Evolutionary conservation across 2,329 filamentous ascomycete species (phyloP), one percentile per base, ranked within the genome.

Genomic region (Penicillium occitanis): DNA sequence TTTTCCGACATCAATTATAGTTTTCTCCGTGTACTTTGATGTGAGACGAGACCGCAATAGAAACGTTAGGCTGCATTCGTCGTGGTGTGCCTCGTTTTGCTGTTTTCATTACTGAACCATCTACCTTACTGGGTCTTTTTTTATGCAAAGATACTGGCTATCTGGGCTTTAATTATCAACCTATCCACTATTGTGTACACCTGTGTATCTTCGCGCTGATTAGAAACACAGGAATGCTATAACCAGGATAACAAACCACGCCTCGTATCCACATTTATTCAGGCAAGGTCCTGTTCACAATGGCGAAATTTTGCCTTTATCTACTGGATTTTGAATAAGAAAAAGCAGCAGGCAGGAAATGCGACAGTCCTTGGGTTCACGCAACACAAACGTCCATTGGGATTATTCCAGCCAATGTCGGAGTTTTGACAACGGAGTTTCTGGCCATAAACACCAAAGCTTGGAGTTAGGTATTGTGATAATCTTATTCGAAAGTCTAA

Each of bases 351-450:
- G 11, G 19, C 5, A 30, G 13, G 3, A 17, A 17, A 51, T 51
- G 13, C 6, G 14, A 51, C 2, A n/a, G 25, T 51, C 1, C 2
- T 28, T 30, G 17, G 0, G 2, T 55, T 55, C 1, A 6, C 14
- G 8, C 28, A 33, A 13, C 10, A 35, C 50, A 10, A 30, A 17
- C 13, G 4, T 35, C 5, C 8, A 0, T 3, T 55, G 11, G 50
- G 10, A 13, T 33, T 2, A 33, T 10, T 55, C 28, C 14, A 33
- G 59, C 33, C 28, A 50, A 25, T 50, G 46, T 33, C 59, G 59
- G 59, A 61, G 59, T 61, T 61, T 61, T 37, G 28, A n/a, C 8
- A n/a, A 25, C 44, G 59, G 59, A 61, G 59, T 61, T 61, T 50
- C 44, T 37, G 17, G 25, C 30, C n/a, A 37, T 14, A 3, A 5